Evolutionary conservation across 2,329 filamentous ascomycete genomes (phyloP), one percentile per base, ranked within the genome.

Genomic region (Neopestalotiopsis sp.): DNA sequence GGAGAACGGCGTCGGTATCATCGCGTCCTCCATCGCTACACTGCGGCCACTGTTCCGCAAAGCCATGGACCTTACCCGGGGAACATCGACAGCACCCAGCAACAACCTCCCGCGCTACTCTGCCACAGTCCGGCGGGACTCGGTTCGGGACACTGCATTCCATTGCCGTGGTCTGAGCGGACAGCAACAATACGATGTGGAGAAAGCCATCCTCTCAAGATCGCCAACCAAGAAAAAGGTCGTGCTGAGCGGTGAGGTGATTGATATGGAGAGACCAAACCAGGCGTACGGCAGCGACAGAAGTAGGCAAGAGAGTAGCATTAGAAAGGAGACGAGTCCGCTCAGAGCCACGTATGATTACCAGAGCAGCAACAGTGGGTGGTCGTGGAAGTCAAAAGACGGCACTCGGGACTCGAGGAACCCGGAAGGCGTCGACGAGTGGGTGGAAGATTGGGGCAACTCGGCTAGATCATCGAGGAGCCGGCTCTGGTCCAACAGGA

Each of bases 1-100:
- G n/a, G 81, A 84, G 70, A 80, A 79, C 40, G 80, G 79, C 4
- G 78, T 84, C 17, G 81, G 80, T 5, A 79, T 84, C 1, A 75
- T 78, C 5, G 81, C 81, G 6, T 80, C 79, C 5, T 80, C 78
- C 5, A 72, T 80, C 30, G 81, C 81, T 1, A 83, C 81, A 0
- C 76, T 83, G 1, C 73, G 73, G 2, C 80, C 81, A 5, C 77
- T 81, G 2, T 73, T 82, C 64, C 70, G 71, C 58, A 69, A 63
- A 28, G 42, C 75, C n/a, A 66, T 74, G 38, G 72, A 45, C 66
- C 7, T 63, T 17, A 42, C 59, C 7, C 49, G 63, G n/a, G 61
- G 38, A 13, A 9, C 34, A 13, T n/a, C 34, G 17, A 34, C 63
- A 42, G 20, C 63, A 20, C 20, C 24, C 4, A 30, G 61, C 61